Base-by-base conservation (phyloP, 73 alveolate species). In the Vitrella brassicaformis region DNA sequence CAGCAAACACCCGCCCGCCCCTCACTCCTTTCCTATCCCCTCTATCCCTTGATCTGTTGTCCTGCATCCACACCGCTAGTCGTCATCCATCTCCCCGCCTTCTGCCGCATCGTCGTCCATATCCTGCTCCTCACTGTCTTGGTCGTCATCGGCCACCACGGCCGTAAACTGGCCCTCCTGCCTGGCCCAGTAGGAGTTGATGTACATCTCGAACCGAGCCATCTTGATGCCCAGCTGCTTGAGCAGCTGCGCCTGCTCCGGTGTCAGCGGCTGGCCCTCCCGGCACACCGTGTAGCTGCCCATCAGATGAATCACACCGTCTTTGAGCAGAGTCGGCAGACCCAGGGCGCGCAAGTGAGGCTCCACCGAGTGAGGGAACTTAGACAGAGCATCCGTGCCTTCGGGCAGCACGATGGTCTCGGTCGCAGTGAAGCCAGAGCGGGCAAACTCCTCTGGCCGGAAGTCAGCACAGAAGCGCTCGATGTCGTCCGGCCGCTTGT, bases 271-370 rank as follows among this genome's bases (percentile, higher is more conserved):
- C 14, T 39, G 22, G 22, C 56, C 56, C 56, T 39, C 56, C 56
- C 22, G 4, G 14, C 56, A 39, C 56, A 39, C 56, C 14, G 56
- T 39, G 56, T 39, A 39, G 56, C 14, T 39, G 4, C 56, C 56
- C 56, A 39, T 4, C 4, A 39, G 56, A 14, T 39, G 56, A 14
- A 39, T 39, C 56, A 14, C 56, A 39, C 56, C 56, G 56, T 39
- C 14, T 39, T 39, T 39, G 22, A 39, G 14, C 4, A 39, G 4
- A 8, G 56, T 39, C 31, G 90, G 87, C 25, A 84, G 66, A 0
- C 90, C 90, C 10, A 84, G 73, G 28, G 69, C 56, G 27, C 90
- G 68, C 31, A 84, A 32, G 47, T 84, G 73, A 26, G 90, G 80
- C 70, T 84, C 90, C 83, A 84, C 77, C 19, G 86, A 82, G 70